These are phyloP conservation scores for Solanum raphanifolium DNA, from an alignment of 257 asterid species.

Conservation along the genomic window DNA sequence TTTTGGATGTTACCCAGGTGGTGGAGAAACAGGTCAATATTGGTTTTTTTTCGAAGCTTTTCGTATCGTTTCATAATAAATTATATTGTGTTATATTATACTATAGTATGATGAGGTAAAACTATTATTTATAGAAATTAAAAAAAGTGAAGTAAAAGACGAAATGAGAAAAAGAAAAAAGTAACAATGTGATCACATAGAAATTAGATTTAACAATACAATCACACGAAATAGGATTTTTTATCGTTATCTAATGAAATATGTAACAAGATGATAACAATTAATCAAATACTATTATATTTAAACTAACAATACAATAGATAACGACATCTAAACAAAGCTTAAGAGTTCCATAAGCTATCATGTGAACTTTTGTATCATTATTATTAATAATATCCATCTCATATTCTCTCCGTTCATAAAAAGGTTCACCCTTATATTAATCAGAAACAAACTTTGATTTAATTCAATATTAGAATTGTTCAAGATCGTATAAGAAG, in stretches of 20 bases:
- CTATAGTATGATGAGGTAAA: neutral
- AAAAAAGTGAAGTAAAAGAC: no score
- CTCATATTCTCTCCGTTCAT: neutral
- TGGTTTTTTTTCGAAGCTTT: neutral
- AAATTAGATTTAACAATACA: no score
- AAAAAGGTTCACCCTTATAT: neutral
- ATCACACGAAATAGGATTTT: neutral
- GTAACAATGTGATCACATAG: neutral
- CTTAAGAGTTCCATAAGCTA: neutral
- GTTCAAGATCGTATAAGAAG: no score
- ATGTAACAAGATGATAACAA: no score
- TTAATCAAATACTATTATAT: no score
- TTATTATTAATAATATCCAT: neutral
- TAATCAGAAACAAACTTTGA: no score
- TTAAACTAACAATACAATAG: no score
- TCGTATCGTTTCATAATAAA: no score
- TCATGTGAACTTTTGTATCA: neutral
- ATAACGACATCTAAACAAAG: neutral
- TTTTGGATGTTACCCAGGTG: neutral
- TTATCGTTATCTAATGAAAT: neutral
- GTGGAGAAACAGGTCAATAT: neutral
- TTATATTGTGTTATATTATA: no score
- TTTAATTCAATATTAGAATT: no score
- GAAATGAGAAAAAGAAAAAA: neutral
- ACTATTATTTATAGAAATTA: neutral